A percentile compares a stretch with the other conserved stretches of the same genome.
Conservation (phyloP, 2,329 filamentous ascomycete species). For the Fusarium protoensiforme region DNA sequence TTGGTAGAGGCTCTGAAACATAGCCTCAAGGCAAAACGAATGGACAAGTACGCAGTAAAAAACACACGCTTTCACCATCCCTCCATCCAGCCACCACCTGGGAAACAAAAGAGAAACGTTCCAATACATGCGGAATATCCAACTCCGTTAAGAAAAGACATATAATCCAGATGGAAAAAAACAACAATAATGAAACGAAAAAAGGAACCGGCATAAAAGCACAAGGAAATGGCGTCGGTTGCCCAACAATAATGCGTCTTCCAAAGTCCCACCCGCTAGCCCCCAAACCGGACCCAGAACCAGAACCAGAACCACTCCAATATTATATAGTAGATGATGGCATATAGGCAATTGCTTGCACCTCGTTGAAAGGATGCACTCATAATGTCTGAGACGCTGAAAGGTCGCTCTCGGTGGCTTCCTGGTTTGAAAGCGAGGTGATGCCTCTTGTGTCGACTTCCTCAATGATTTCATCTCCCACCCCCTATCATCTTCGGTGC, state of each 20-base stretch:
- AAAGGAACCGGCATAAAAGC: constrained; percentile 17
- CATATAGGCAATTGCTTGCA: background rate
- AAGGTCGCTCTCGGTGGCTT: constrained; percentile 3
- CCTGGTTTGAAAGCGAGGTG: background rate
- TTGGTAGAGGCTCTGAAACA: constrained; percentile 10
- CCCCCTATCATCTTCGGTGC: constrained; percentile 38
- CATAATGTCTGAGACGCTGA: constrained; percentile 2
- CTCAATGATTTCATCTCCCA: constrained; percentile 19
- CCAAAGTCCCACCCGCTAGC: constrained; percentile 37
- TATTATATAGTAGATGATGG: constrained; percentile 38
- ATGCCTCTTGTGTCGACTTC: constrained; percentile 2
- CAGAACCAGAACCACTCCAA: constrained; percentile 30
- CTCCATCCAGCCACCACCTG: constrained; percentile 14
- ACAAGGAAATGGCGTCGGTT: constrained; percentile 37
- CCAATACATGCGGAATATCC: constrained; percentile 22
- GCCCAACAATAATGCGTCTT: constrained; percentile 45
- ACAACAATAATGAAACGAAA: constrained; percentile 18
- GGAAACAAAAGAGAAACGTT: constrained; percentile 2
- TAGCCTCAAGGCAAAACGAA: constrained; percentile 8
- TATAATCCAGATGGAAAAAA: constrained; percentile 5
- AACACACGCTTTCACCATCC: constrained; percentile 28
- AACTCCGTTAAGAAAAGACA: constrained; percentile 26
- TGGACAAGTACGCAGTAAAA: constrained; percentile 18
- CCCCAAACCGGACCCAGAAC: constrained; percentile 25
- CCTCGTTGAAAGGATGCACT: background rate